Percentiles rank a stretch among this genome's conserved stretches.
These are phyloP conservation scores for Mycena alexandri DNA, from an alignment of 768 basidiomycete genomes.

Conservation along the genomic window DNA sequence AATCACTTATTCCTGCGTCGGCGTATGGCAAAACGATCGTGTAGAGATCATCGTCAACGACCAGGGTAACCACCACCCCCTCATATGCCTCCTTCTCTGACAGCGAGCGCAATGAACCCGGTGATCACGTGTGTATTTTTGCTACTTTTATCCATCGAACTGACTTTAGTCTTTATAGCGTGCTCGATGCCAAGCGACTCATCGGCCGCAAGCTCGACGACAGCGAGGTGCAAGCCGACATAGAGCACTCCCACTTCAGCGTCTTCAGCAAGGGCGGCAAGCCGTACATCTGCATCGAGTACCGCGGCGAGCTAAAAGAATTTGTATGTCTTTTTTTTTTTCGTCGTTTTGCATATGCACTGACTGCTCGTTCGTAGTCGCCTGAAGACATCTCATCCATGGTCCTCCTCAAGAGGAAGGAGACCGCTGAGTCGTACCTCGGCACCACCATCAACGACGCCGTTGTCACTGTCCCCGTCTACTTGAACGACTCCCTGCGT, in stretches of 20 bases:
- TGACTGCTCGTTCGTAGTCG: constrained; percentile 62
- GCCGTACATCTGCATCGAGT: constrained; percentile 89
- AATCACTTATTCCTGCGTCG: no score
- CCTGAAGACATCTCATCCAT: constrained; percentile 99
- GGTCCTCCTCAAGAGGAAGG: constrained; percentile 98
- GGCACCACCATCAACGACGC: constrained; percentile 88
- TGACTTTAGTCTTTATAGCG: constrained; percentile 17
- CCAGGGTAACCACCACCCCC: constrained; percentile 95
- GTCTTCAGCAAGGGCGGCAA: constrained; percentile 90
- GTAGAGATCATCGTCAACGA: constrained; percentile 98
- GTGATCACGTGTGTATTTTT: constrained; percentile 41
- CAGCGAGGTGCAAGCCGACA: constrained; percentile 81
- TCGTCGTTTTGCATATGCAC: constrained; percentile 35
- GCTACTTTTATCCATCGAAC: constrained; percentile 32
- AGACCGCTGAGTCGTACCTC: constrained; percentile 96
- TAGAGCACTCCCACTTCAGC: constrained; percentile 94
- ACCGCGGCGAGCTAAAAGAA: constrained; percentile 94
- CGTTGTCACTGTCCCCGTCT: constrained; percentile 96
- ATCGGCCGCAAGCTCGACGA: constrained; percentile 75
- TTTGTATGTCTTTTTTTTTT: constrained; percentile 71
- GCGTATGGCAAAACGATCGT: constrained; percentile 99
- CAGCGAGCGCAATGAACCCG: constrained; percentile 98
- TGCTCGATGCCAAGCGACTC: constrained; percentile 40
- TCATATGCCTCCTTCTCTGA: constrained; percentile 97
- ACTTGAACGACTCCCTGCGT: constrained; percentile 99